A percentile compares a stretch with the other conserved stretches of the same genome.
These are phyloP conservation scores for Geoglossum cookeanum DNA, from an alignment of 2,329 filamentous ascomycete genomes.

Conservation along the genomic window DNA sequence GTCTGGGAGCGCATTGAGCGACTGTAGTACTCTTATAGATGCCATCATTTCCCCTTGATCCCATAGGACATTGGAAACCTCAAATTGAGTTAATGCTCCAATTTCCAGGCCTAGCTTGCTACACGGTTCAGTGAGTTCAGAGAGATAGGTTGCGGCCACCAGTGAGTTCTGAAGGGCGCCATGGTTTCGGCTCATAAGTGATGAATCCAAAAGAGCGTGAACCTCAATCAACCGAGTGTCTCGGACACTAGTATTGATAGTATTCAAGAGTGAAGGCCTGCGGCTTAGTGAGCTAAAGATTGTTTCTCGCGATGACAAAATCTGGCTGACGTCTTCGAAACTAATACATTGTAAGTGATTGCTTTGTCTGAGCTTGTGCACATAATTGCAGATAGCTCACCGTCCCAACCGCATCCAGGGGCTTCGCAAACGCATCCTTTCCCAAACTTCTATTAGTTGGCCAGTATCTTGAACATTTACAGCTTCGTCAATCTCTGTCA, in stretches of 20 bases:
- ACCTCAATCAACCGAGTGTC: conserved; percentile 56
- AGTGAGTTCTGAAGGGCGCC: conserved; percentile 71
- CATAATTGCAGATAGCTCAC: conserved; percentile 28
- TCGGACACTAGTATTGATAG: conserved; percentile 39
- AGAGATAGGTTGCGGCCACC: conserved; percentile 68
- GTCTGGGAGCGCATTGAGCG: conserved; percentile 41
- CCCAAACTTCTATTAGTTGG: conserved; percentile 42
- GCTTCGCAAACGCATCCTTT: conserved; percentile 43
- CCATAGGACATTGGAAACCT: conserved; percentile 82
- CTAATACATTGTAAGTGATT: conserved; percentile 21
- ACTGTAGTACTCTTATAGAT: conserved; percentile 75
- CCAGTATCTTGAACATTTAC: conserved; percentile 38
- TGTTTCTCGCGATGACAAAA: conserved; percentile 68
- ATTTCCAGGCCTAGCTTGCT: conserved; percentile 53
- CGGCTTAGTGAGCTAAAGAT: conserved; percentile 63
- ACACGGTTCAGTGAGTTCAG: conserved; percentile 53
- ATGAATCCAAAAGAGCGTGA: conserved; percentile 55
- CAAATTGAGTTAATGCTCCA: conserved; percentile 57
- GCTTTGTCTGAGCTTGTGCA: not conserved
- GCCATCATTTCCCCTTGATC: conserved; percentile 77
- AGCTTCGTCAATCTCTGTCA: conserved; percentile 69
- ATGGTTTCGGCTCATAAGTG: conserved; percentile 59
- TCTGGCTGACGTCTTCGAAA: conserved; percentile 58
- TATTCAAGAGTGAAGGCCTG: conserved; percentile 41
- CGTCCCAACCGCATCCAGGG: conserved; percentile 69